phyloP scores from a whole-genome alignment of 495 filamentous ascomycete genomes.

The Lasiosphaeria ovina region DNA sequence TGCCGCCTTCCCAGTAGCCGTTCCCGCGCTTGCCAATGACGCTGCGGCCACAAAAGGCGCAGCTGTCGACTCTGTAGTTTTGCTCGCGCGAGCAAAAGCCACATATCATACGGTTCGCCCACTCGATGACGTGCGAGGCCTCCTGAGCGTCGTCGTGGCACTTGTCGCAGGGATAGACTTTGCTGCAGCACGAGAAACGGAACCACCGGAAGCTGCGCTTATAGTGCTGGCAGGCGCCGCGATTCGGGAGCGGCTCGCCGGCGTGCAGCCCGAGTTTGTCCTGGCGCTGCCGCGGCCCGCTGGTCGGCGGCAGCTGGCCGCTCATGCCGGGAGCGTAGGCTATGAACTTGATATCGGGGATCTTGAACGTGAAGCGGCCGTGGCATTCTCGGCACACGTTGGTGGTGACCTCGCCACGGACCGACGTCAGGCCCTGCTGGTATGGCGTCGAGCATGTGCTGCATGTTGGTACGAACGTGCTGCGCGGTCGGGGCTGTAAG shows the following conservation, averaged over 20 bases:
- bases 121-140: conserved; percentile 65
- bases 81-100: conserved; percentile 82
- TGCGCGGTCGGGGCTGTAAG: conserved; percentile 25
- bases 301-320: conserved; percentile 36
- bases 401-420: conserved; percentile 72
- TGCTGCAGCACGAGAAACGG: conserved; percentile 58
- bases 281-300: conserved; percentile 55
- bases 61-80: conserved; percentile 77
- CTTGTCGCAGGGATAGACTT: conserved; percentile 74
- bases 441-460: conserved; percentile 71
- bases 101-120: conserved; percentile 88
- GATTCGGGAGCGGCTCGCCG: conserved; percentile 73
- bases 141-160: conserved; percentile 75
- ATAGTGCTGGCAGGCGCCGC: conserved; percentile 78
- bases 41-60: conserved; percentile 69
- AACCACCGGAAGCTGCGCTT: conserved; percentile 84
- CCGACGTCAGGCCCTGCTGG: conserved; percentile 60
- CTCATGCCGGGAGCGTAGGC: conserved; percentile 57
- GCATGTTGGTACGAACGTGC: conserved; percentile 81
- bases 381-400: conserved; percentile 83
- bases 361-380: conserved; percentile 75
- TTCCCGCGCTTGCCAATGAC: conserved; percentile 63
- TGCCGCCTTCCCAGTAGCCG: conserved; percentile 92
- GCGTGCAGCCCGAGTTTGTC: conserved; percentile 77
- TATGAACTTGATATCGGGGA: conserved; percentile 80